Conservation (phyloP, 306 rosid genomes). For the Quillaja saponaria region DNA sequence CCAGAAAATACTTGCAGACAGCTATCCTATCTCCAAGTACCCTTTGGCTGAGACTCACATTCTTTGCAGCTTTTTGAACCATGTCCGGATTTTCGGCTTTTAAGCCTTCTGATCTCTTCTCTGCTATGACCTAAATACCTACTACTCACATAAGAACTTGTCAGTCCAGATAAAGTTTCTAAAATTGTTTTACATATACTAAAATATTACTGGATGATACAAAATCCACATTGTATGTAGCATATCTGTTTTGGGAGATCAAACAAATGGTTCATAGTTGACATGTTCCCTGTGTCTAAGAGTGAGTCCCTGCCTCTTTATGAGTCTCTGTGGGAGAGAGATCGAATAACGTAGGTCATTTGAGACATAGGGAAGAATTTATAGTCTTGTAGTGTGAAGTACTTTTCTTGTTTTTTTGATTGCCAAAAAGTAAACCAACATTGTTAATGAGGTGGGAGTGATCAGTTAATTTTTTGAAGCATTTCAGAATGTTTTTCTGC, state of each 20-base stretch:
- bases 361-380: slow-evolving; percentile 40
- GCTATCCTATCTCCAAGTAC: slow-evolving; percentile 2
- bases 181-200: background rate
- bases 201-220: slow-evolving; percentile 77
- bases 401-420: slow-evolving; percentile 36
- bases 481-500: slow-evolving; percentile 16
- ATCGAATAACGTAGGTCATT: slow-evolving; percentile 27
- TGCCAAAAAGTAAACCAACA: slow-evolving; percentile 37
- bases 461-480: background rate
- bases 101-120: slow-evolving; percentile 92
- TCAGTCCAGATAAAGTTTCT: background rate
- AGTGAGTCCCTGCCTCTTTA: background rate
- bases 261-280: slow-evolving; percentile 62
- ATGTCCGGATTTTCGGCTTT: slow-evolving; percentile 76
- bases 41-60: slow-evolving; percentile 41
- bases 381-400: slow-evolving; percentile 35
- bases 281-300: slow-evolving; percentile 39
- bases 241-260: slow-evolving; percentile 85
- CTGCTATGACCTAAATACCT: slow-evolving; percentile 44
- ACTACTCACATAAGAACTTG: slow-evolving; percentile 18
- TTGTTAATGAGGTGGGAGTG: slow-evolving; percentile 14
- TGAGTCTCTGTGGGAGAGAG: slow-evolving; percentile 28
- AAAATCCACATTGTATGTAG: slow-evolving; percentile 87
- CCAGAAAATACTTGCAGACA: background rate
- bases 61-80: slow-evolving; percentile 94